Percentiles rank a stretch among this genome's conserved stretches.
Evolutionary conservation across 2,329 filamentous ascomycete species (phyloP).

Genomic region (Zasmidium angulare): DNA sequence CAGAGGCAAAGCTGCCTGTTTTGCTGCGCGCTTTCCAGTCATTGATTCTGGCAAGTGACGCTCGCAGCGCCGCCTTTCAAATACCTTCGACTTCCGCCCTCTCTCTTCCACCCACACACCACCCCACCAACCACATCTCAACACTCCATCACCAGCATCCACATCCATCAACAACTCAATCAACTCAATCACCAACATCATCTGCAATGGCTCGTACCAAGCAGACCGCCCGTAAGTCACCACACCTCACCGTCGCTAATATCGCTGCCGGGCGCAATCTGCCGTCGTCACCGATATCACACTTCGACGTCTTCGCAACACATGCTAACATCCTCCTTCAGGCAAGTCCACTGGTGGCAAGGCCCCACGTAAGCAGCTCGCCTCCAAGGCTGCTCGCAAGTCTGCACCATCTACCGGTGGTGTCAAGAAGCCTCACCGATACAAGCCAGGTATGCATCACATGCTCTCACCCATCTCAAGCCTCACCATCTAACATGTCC

Average conservation of each 20-base stretch:
- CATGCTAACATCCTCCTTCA: slow-evolving; percentile 42
- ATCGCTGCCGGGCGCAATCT: slow-evolving; percentile 28
- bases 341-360: slow-evolving; percentile 75
- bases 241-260: slow-evolving; percentile 21
- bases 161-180: slow-evolving; percentile 22
- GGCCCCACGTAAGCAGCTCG: slow-evolving; percentile 88
- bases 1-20: not conserved
- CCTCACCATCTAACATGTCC: slow-evolving; percentile 24
- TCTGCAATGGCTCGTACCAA: slow-evolving; percentile 54
- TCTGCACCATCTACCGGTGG: slow-evolving; percentile 89
- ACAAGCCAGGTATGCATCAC: slow-evolving; percentile 49
- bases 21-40: slow-evolving; percentile 1
- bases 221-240: slow-evolving; percentile 56
- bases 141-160: slow-evolving; percentile 20
- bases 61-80: not conserved
- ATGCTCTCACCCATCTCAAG: slow-evolving; percentile 5
- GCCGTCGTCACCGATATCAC: slow-evolving; percentile 20
- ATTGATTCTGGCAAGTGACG: not conserved
- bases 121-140: slow-evolving; percentile 17
- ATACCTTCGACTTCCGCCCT: slow-evolving; percentile 10
- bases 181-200: slow-evolving; percentile 32
- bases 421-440: slow-evolving; percentile 58
- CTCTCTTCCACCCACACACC: slow-evolving; percentile 21
- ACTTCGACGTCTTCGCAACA: slow-evolving; percentile 14
- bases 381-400: slow-evolving; percentile 99